Conservation (phyloP, 306 rosid species). For the Cicer yamashitae region DNA sequence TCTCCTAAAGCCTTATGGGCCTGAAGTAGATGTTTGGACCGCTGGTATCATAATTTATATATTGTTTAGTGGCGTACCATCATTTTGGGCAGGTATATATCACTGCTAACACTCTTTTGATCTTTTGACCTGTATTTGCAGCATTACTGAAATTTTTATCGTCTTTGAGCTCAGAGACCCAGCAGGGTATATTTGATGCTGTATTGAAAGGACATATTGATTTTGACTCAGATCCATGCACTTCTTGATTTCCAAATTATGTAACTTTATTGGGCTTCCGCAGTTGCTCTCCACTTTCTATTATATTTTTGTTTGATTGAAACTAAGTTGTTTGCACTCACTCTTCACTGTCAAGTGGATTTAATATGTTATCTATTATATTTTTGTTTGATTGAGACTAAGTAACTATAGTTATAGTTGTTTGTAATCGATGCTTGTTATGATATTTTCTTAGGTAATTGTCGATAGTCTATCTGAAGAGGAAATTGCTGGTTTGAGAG, state of each 20-base stretch:
- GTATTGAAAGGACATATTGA: conserved; percentile 93
- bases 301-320: conserved; percentile 28
- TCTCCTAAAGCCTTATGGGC: conserved; percentile 93
- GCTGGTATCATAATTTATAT: conserved; percentile 92
- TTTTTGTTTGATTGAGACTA: conserved; percentile 32
- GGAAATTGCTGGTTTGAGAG: conserved; percentile 96
- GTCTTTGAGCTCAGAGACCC: conserved; percentile 79
- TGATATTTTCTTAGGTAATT: conserved; percentile 66
- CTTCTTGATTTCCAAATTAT: conserved; percentile 40
- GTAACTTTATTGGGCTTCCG: conserved; percentile 17
- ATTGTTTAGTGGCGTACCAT: conserved; percentile 91
- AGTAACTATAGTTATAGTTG: conserved; percentile 6
- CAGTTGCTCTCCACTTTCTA: conserved; percentile 12
- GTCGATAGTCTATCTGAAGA: conserved; percentile 97
- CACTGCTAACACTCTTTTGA: conserved; percentile 37
- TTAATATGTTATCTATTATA: conserved; percentile 11
- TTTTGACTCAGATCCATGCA: conserved; percentile 89
- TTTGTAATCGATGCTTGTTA: conserved; percentile 33
- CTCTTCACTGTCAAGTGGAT: too few relatives aligned
- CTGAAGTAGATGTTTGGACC: conserved; percentile 95
- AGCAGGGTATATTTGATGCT: conserved; percentile 94
- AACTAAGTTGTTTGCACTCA: conserved; percentile 10
- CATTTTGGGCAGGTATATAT: conserved; percentile 89
- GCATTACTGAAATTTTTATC: conserved; percentile 45
- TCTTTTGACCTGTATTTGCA: conserved; percentile 33